Conservation (phyloP, 2,329 filamentous ascomycete genomes). For the Cordyceps farinosa region DNA sequence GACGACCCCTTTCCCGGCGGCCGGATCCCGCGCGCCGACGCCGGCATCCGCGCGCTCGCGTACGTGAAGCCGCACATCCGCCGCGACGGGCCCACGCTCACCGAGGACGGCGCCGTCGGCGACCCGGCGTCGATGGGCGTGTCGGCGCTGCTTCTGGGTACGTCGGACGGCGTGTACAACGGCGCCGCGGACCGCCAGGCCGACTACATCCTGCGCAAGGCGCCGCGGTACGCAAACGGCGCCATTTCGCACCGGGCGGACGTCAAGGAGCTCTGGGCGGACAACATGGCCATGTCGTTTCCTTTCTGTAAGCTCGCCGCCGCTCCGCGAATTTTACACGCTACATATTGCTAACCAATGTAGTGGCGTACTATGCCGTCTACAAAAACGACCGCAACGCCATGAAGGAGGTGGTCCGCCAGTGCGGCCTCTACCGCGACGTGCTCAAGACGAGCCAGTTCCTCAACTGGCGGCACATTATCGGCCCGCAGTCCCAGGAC, state of each 20-base stretch:
- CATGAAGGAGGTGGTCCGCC: constrained; percentile 16
- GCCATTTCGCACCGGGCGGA: constrained; percentile 19
- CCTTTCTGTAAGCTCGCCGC: constrained; percentile 16
- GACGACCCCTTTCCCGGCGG: constrained; percentile 19
- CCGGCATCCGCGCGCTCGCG: constrained; percentile 6
- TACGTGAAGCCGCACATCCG: constrained; percentile 19
- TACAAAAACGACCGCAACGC: constrained; percentile 14
- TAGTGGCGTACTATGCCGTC: constrained; percentile 11
- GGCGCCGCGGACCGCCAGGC: constrained; percentile 18
- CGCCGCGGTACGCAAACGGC: constrained; percentile 16
- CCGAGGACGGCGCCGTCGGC: constrained; percentile 16
- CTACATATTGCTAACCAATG: too few relatives aligned
- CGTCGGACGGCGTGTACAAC: constrained; percentile 18
- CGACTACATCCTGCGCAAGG: constrained; percentile 15
- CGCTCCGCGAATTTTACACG: too few relatives aligned
- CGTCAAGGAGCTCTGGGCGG: constrained; percentile 20
- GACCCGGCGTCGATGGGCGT: constrained; percentile 21
- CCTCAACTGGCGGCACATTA: constrained; percentile 21
- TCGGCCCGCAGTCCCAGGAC: constrained; percentile 21
- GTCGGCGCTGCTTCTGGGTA: constrained; percentile 20
- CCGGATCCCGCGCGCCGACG: constrained; percentile 15
- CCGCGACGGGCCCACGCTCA: constrained; percentile 17
- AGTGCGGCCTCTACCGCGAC: constrained; percentile 19
- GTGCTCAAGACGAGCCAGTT: constrained; percentile 15
- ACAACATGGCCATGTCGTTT: constrained; percentile 22